Conservation (phyloP, 2,329 filamentous ascomycete genomes). For the Pestalotiopsis fici region DNA sequence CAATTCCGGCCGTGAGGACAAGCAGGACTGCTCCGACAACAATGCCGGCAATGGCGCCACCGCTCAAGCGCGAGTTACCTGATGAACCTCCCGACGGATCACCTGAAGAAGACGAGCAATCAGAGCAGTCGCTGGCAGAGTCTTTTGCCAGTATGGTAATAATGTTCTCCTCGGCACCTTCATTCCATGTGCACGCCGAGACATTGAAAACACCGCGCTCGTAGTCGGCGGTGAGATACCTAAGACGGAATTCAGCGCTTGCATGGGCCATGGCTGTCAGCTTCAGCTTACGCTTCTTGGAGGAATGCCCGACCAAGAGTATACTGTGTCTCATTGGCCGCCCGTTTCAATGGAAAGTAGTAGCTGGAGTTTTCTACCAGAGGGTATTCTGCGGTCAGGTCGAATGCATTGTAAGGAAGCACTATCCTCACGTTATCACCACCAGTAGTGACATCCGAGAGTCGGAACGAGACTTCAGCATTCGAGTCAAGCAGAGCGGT, state of each 20-base stretch:
- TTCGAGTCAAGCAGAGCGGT: slow-evolving; percentile 26
- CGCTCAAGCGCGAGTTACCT: slow-evolving; percentile 12
- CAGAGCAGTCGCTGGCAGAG: slow-evolving; percentile 9
- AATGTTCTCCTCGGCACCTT: slow-evolving; percentile 31
- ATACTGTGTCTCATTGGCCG: slow-evolving; percentile 33
- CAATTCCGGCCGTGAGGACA: slow-evolving; percentile 11
- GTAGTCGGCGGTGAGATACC: slow-evolving; percentile 39
- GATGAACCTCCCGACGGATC: neutral
- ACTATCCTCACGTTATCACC: slow-evolving; percentile 31
- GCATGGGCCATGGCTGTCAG: neutral
- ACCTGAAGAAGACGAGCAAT: neutral
- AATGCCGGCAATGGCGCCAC: slow-evolving; percentile 25
- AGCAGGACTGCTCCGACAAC: slow-evolving; percentile 18
- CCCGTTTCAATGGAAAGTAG: slow-evolving; percentile 35
- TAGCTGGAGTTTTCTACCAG: slow-evolving; percentile 28
- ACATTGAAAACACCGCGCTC: slow-evolving; percentile 40
- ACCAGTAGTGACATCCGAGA: slow-evolving; percentile 31
- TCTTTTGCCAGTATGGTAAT: slow-evolving; percentile 25
- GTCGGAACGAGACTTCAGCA: slow-evolving; percentile 32
- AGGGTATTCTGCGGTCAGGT: slow-evolving; percentile 29
- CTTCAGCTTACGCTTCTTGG: slow-evolving; percentile 32
- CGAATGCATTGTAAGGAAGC: slow-evolving; percentile 34
- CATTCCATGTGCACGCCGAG: slow-evolving; percentile 34
- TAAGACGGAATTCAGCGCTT: slow-evolving; percentile 13
- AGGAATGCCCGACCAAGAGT: slow-evolving; percentile 35